Evolutionary conservation across 1,139 yeast genomes (phyloP).

Genomic region (Yamadazyma diospyri): DNA sequence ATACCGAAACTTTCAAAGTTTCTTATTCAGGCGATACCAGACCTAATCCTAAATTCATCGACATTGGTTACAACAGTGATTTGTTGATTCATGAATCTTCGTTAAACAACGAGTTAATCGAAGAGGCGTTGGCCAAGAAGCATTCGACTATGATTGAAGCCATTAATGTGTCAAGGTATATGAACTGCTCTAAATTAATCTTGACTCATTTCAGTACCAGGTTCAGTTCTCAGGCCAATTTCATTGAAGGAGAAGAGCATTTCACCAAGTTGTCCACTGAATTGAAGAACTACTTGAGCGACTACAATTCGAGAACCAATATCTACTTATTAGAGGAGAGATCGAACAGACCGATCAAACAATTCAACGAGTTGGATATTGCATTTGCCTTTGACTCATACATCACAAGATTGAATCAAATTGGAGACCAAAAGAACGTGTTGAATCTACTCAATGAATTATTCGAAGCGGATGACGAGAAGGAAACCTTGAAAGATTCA

Average conservation of each 20-base stretch:
- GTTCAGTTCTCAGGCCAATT: conserved; percentile 65
- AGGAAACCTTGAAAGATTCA: conserved; percentile 22
- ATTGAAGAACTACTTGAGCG: conserved; percentile 24
- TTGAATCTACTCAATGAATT: conserved; percentile 15
- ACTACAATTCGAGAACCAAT: conserved; percentile 21
- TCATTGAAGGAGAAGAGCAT: conserved; percentile 24
- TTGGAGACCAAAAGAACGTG: conserved; percentile 17
- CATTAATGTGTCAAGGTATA: conserved; percentile 58
- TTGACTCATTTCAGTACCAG: conserved; percentile 93
- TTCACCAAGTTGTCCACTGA: conserved; percentile 20
- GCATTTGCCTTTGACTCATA: conserved; percentile 44
- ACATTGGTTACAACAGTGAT: conserved; percentile 67
- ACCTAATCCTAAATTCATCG: conserved; percentile 62
- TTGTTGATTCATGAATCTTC: conserved; percentile 91
- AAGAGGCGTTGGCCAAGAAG: conserved; percentile 76
- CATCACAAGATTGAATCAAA: conserved; percentile 25
- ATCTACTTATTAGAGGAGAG: conserved; percentile 21
- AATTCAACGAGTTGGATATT: conserved; percentile 30
- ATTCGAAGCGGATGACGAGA: conserved; percentile 19
- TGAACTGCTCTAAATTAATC: conserved; percentile 70
- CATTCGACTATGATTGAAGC: conserved; percentile 96
- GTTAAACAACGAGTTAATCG: conserved; percentile 72
- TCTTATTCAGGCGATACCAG: conserved; percentile 96
- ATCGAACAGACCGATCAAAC: conserved; percentile 10
- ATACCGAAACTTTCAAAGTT: conserved; percentile 50